A percentile compares a stretch with the other conserved stretches of the same genome.
Evolutionary conservation across 306 rosid species (phyloP).

Genomic region (Ziziphus jujuba): DNA sequence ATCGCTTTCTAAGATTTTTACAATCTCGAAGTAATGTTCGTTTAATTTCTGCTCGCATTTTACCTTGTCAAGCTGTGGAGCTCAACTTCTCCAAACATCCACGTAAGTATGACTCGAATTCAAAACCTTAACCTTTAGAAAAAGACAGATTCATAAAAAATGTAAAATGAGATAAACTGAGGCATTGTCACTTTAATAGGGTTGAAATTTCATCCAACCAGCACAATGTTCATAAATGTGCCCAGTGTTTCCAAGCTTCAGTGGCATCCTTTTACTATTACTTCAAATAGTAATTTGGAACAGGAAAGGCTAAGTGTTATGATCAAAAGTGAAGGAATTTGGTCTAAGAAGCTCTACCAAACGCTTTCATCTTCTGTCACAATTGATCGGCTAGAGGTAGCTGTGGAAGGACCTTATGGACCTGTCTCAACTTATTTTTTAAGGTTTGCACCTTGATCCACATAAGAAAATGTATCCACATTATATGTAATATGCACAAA

Average conservation of each 20-base stretch:
- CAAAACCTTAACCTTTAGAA: too few species aligned
- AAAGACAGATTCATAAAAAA: too few species aligned
- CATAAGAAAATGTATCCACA: too few species aligned
- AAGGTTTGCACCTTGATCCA: constrained; percentile 29
- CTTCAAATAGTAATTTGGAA: constrained; percentile 69
- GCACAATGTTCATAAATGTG: constrained; percentile 65
- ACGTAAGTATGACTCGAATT: constrained; percentile 31
- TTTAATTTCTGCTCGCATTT: constrained; percentile 52
- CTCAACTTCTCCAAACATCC: constrained; percentile 69
- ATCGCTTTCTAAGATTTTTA: constrained; percentile 66
- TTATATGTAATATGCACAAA: too few species aligned
- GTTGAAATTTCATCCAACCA: constrained; percentile 64
- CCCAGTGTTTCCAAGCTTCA: constrained; percentile 82
- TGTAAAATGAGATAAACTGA: too few species aligned
- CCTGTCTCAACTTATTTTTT: constrained; percentile 51
- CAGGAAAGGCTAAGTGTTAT: constrained; percentile 56
- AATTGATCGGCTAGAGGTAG: constrained; percentile 39
- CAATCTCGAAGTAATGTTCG: constrained; percentile 51
- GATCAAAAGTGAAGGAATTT: constrained; percentile 67
- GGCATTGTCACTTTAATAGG: constrained; percentile 30
- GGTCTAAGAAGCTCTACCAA: constrained; percentile 64
- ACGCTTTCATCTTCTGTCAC: constrained; percentile 53
- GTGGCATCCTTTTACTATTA: constrained; percentile 87
- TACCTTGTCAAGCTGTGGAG: constrained; percentile 61
- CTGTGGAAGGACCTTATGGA: constrained; percentile 83